Evolutionary conservation across 345 rosid species (phyloP).

Genomic region (Populus davidiana): DNA sequence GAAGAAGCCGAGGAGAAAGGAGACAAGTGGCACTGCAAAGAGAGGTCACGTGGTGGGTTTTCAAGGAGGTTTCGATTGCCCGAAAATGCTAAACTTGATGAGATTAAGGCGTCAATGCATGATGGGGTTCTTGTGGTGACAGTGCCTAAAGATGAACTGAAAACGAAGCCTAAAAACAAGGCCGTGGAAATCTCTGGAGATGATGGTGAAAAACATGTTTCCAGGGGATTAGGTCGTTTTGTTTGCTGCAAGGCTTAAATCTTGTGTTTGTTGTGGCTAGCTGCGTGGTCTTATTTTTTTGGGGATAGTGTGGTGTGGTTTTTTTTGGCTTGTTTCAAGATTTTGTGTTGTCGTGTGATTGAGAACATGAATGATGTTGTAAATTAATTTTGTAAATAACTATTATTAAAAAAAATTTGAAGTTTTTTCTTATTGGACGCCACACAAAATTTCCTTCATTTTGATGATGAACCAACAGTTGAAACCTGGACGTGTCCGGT

Average conservation of each 20-base stretch:
- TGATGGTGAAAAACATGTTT: constrained; percentile 6
- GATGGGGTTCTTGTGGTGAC: constrained; percentile 34
- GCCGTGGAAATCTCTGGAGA: constrained; percentile 22
- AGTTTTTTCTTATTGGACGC: too few species aligned
- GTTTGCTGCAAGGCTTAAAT: constrained; percentile 41
- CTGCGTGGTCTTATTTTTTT: too few species aligned
- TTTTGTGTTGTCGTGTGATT: too few species aligned
- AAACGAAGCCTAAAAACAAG: constrained; percentile 6
- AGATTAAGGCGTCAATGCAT: constrained; percentile 38
- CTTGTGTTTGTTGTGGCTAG: too few species aligned
- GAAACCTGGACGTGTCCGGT: too few species aligned
- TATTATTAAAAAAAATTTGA: too few species aligned
- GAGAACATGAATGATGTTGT: too few species aligned
- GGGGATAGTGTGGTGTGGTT: too few species aligned
- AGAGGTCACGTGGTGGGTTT: constrained; percentile 18
- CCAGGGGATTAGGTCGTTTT: constrained; percentile 34
- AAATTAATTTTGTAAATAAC: too few species aligned
- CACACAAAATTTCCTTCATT: too few species aligned
- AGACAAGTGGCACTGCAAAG: constrained; percentile 41
- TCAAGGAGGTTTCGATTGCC: constrained; percentile 36
- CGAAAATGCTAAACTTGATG: constrained; percentile 32
- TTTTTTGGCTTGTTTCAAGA: too few species aligned
- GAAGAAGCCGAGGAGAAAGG: constrained; percentile 19
- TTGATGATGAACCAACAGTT: too few species aligned
- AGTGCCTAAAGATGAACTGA: constrained; percentile 28